Base-by-base conservation (phyloP, 371 early-diverging fungal genomes). In the Lichtheimia hyalospora region DNA sequence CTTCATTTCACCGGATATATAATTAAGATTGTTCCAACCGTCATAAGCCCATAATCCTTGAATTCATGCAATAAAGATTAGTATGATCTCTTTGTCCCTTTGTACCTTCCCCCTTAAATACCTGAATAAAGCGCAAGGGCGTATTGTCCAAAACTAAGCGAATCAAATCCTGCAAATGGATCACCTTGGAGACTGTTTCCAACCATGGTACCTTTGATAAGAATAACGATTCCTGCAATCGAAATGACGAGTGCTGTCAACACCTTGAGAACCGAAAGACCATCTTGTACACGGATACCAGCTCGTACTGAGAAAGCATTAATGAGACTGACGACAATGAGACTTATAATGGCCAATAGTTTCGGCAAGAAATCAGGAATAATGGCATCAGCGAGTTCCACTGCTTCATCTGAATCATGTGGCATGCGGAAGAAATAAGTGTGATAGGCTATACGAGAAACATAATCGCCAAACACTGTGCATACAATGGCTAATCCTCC, bases 41-140 rank as follows among this genome's bases (percentile, higher is more conserved):
- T 93, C 95, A 66, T 93, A 96, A 0, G 96, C 94, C 93, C 95
- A 96, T n/a, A 96, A 76, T 25, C 88, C 86, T 74, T 68, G 40
- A 0, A 46, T 25, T 18, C 12, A 34, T 5, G 18, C 52, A 28
- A 61, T 18, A 18, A 0, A 5, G 46, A 10, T 34, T 46, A 46
- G 16, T 46, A 5, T 18, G n/a, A 46, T 46, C n/a, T 2, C 46
- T 16, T 21, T 16, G 5, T 21, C 20, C 40, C 21, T 0, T 46
- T 74, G 13, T 43, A 16, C 25, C 46, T 40, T 0, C 18, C 12
- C 44, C n/a, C 25, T 39, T 25, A 63, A 34, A 34, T 66, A 77
- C 83, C 88, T 13, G 87, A 85, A 71, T 90, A 91, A 20, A 92
- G 75, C 13, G 94, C 96, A 49, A 90, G 54, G 5, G 94, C 87